These are phyloP conservation scores for Puccinia coronata DNA, from an alignment of 1,284 basidiomycete genomes.

Conservation along the genomic window DNA sequence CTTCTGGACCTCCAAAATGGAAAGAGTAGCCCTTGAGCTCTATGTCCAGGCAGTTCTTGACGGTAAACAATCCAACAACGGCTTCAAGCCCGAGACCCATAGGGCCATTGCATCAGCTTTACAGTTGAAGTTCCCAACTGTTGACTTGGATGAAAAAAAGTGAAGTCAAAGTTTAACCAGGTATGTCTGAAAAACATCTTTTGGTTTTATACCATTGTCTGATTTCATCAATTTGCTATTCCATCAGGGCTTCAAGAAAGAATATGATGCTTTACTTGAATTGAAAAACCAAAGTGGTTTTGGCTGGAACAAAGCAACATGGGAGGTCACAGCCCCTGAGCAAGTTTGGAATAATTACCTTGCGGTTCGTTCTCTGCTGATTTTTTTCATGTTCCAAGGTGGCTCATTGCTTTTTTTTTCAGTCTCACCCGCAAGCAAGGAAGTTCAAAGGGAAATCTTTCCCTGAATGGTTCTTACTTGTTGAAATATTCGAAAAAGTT, in stretches of 20 bases:
- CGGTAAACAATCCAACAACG: not conserved
- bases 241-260: not conserved
- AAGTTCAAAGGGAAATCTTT: slow-evolving; percentile 4
- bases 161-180: slow-evolving; percentile 3
- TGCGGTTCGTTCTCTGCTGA: not conserved
- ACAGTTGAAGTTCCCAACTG: not conserved
- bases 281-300: not conserved
- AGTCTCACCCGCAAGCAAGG: not conserved
- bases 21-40: not conserved
- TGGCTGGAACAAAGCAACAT: not conserved
- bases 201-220: not conserved
- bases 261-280: not conserved
- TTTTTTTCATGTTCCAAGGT: not conserved
- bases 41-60: not conserved
- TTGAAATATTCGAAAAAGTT: not conserved
- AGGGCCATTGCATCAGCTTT: not conserved
- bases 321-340: not conserved
- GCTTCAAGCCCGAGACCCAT: not conserved
- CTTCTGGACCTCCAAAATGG: slow-evolving; percentile 1
- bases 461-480: not conserved
- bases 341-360: not conserved
- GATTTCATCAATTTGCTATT: not conserved
- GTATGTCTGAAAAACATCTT: not conserved
- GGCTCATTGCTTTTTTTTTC: not conserved
- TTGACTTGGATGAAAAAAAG: not conserved